Percentiles rank a stretch among this genome's conserved stretches.
Evolutionary conservation across 371 early-diverging fungal genomes (phyloP).

Genomic region (Apophysomyces trapeziformis): DNA sequence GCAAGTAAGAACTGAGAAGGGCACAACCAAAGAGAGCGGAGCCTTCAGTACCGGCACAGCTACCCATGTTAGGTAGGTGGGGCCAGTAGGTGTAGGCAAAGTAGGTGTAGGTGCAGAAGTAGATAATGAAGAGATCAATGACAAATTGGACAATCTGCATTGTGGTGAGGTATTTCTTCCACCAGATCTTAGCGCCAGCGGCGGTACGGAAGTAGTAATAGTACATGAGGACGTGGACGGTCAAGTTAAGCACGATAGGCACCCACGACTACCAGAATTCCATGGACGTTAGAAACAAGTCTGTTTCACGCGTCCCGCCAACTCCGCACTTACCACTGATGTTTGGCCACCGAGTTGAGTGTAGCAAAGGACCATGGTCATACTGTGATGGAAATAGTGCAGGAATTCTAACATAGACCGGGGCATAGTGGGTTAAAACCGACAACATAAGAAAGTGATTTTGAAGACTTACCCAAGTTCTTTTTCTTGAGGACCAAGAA

Average conservation of each 20-base stretch:
- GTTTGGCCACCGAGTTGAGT: conserved; percentile 81
- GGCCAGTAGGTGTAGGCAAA: conserved; percentile 75
- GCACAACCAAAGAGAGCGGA: conserved; percentile 85
- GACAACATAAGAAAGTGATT: background rate
- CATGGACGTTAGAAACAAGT: conserved; percentile 24
- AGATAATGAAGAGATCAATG: conserved; percentile 78
- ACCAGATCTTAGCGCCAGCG: conserved; percentile 85
- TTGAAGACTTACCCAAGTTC: conserved; percentile 30
- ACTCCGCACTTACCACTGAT: conserved; percentile 70
- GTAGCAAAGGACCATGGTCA: conserved; percentile 90
- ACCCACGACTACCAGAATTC: conserved; percentile 68
- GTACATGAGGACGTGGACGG: conserved; percentile 93
- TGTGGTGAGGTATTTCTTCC: conserved; percentile 91
- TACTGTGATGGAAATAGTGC: conserved; percentile 90
- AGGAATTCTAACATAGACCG: conserved; percentile 65
- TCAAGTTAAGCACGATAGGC: conserved; percentile 80
- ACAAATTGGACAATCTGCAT: conserved; percentile 91
- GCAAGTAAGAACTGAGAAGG: conserved; percentile 81
- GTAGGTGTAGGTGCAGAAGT: conserved; percentile 84
- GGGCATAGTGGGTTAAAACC: background rate
- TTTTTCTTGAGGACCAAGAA: conserved; percentile 42
- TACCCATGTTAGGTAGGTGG: conserved; percentile 72
- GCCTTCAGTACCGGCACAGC: conserved; percentile 78
- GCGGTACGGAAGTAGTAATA: conserved; percentile 91
- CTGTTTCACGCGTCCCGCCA: conserved; percentile 11